These are phyloP conservation scores for Mortierella sp. DNA, from an alignment of 371 early-diverging fungal genomes.

Conservation along the genomic window DNA sequence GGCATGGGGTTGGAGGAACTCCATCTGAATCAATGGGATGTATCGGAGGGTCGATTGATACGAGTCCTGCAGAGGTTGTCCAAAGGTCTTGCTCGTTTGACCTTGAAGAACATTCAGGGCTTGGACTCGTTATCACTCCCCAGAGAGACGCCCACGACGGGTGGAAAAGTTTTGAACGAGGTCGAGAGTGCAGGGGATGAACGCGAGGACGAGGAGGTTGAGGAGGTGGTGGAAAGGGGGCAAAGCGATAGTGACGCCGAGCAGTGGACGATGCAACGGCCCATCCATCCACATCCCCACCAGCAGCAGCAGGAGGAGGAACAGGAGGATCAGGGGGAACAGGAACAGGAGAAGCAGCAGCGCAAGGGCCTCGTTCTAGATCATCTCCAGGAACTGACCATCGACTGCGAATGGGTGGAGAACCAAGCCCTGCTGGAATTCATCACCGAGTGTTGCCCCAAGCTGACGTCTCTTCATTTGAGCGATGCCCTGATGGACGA, in stretches of 20 bases:
- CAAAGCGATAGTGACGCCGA: no score
- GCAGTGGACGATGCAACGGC: no score
- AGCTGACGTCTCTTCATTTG: conserved; percentile 2
- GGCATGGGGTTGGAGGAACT: conserved; percentile 15
- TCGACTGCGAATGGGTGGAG: conserved; percentile 28
- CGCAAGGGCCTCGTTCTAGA: neutral
- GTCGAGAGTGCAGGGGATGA: no score
- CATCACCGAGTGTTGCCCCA: conserved; percentile 14
- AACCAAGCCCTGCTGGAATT: conserved; percentile 14
- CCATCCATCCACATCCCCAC: no score
- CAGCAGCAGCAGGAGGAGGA: neutral
- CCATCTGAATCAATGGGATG: conserved; percentile 19
- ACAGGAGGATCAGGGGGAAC: neutral
- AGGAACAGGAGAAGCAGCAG: neutral
- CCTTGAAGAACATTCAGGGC: neutral
- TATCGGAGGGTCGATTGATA: neutral
- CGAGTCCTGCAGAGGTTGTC: neutral
- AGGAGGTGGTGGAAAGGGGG: neutral
- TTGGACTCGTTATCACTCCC: conserved; percentile 9
- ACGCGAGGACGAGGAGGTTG: neutral
- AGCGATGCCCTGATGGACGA: conserved; percentile 6
- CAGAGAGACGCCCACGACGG: no score
- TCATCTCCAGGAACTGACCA: conserved; percentile 7
- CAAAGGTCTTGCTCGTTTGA: neutral
- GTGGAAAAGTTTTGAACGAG: neutral